phyloP scores from a whole-genome alignment of 1,284 basidiomycete genomes.

The Inonotus obliquus region DNA sequence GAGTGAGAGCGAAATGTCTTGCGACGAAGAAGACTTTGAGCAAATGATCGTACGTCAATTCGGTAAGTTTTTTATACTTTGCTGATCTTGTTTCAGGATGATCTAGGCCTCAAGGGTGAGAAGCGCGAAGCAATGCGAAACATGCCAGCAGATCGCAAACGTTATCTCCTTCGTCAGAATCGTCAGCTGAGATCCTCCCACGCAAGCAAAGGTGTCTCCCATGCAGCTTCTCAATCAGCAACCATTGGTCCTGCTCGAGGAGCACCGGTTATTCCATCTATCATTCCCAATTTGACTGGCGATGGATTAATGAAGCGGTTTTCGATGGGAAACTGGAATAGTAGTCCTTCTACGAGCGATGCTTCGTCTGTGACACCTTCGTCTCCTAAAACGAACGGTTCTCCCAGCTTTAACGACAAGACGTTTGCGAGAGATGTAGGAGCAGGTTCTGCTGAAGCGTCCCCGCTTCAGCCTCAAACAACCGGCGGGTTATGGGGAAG shows the following conservation, averaged over 20 bases:
- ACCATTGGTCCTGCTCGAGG: conserved; percentile 62
- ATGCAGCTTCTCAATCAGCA: conserved; percentile 35
- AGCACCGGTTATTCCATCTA: conserved; percentile 48
- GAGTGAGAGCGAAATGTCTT: conserved; percentile 22
- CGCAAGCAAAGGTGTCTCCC: conserved; percentile 28
- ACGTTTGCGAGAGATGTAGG: conserved; percentile 26
- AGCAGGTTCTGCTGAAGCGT: conserved; percentile 19
- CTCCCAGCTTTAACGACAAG: conserved; percentile 17
- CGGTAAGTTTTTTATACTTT: neutral
- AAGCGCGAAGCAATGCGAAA: conserved; percentile 63
- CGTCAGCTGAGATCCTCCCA: conserved; percentile 27
- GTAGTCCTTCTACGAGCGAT: conserved; percentile 24
- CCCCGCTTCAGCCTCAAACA: conserved; percentile 53
- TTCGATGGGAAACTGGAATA: conserved; percentile 45
- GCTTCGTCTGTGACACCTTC: conserved; percentile 26
- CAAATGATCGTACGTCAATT: conserved; percentile 53
- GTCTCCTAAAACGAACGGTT: conserved; percentile 36
- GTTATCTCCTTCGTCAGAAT: conserved; percentile 61
- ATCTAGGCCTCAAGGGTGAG: conserved; percentile 69
- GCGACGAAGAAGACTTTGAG: conserved; percentile 51
- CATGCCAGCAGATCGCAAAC: conserved; percentile 63
- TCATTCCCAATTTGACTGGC: conserved; percentile 66
- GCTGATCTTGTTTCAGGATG: conserved; percentile 42
- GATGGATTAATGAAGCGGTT: conserved; percentile 70
- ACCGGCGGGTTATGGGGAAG: conserved; percentile 73